Conservation (phyloP, 495 filamentous ascomycete genomes). For the Parachaetomium inaequale region DNA sequence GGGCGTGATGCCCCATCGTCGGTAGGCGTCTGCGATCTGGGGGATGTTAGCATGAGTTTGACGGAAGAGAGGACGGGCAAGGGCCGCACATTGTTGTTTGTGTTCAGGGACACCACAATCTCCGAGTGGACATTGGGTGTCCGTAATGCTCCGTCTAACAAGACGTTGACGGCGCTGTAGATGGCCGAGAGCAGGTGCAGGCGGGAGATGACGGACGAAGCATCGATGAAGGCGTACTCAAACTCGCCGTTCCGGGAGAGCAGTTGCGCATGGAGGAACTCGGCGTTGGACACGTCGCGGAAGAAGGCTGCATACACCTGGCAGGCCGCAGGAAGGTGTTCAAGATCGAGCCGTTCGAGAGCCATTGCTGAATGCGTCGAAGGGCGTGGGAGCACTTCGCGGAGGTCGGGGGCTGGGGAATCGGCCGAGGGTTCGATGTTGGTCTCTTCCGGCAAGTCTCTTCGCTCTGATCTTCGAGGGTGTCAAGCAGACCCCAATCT, state of each 20-base stretch:
- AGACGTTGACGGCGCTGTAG: slow-evolving; percentile 71
- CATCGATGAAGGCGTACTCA: slow-evolving; percentile 93
- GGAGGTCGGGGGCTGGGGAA: too few species aligned
- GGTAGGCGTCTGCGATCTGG: slow-evolving; percentile 88
- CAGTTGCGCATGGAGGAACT: slow-evolving; percentile 74
- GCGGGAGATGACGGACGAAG: slow-evolving; percentile 62
- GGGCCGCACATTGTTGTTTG: slow-evolving; percentile 73
- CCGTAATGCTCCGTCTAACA: slow-evolving; percentile 54
- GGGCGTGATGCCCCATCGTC: slow-evolving; percentile 74
- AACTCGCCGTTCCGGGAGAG: slow-evolving; percentile 74
- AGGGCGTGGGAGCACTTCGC: too few species aligned
- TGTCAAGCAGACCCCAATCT: neutral
- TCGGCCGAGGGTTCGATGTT: neutral
- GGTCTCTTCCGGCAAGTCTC: neutral
- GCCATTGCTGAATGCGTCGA: slow-evolving; percentile 7
- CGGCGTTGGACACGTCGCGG: slow-evolving; percentile 68
- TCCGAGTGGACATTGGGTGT: slow-evolving; percentile 92
- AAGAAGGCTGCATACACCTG: slow-evolving; percentile 71
- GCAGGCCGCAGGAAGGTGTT: slow-evolving; percentile 64
- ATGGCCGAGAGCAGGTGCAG: slow-evolving; percentile 70
- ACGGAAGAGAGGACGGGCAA: neutral
- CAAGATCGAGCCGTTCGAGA: slow-evolving; percentile 57
- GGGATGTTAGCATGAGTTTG: neutral
- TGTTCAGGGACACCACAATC: slow-evolving; percentile 76
- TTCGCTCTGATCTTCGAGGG: neutral